Evolutionary conservation across 2,329 filamentous ascomycete species (phyloP).

Genomic region (Hymenoscyphus scutula): DNA sequence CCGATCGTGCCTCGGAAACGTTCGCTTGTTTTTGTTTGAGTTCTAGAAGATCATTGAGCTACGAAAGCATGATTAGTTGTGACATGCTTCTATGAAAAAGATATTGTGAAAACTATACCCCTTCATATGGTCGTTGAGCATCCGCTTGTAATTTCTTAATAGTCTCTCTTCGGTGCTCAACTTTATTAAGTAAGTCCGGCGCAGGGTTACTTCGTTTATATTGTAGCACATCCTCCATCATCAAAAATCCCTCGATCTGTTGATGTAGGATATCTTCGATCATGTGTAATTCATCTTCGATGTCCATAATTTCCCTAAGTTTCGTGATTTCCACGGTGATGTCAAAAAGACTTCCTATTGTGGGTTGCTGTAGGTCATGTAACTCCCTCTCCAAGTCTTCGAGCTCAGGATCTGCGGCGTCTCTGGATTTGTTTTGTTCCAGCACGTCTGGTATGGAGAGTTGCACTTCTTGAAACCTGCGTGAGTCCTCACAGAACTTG

Average conservation of each 20-base stretch:
- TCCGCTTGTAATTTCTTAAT: background rate
- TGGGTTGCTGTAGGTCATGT: background rate
- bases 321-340: slow-evolving; percentile 1
- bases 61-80: no score
- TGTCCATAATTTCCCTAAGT: slow-evolving; percentile 4
- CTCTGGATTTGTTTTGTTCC: background rate
- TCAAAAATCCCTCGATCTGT: background rate
- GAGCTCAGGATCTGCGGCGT: background rate
- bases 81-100: background rate
- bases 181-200: background rate
- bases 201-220: background rate
- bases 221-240: background rate
- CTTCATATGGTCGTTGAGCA: slow-evolving; percentile 2
- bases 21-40: slow-evolving; percentile 7
- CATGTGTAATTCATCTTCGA: slow-evolving; percentile 3
- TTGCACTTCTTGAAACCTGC: background rate
- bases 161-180: background rate
- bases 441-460: background rate
- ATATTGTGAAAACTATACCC: background rate
- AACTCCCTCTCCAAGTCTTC: background rate
- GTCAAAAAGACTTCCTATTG: background rate
- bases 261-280: slow-evolving; percentile 2
- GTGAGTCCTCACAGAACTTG: background rate
- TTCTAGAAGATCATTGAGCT: slow-evolving; percentile 2
- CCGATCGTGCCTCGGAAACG: slow-evolving; percentile 1